These are phyloP conservation scores for Hymenoscyphus albidus DNA, from an alignment of 2,329 filamentous ascomycete species.

Conservation along the genomic window DNA sequence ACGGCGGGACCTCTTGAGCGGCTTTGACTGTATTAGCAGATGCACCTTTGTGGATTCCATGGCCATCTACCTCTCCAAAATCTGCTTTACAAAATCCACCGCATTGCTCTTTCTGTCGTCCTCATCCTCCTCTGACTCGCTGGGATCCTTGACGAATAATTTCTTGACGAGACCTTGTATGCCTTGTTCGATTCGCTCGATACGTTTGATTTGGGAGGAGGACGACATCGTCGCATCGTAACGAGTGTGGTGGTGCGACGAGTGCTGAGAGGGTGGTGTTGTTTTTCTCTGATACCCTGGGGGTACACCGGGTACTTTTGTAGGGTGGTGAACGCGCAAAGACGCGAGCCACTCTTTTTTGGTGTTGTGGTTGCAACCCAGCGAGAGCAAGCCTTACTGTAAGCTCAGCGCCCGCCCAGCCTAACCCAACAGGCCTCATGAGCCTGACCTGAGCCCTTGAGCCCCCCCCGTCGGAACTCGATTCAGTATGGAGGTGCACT, in stretches of 20 bases:
- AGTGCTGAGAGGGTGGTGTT: background rate
- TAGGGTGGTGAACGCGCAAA: background rate
- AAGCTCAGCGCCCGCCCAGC: too few relatives aligned
- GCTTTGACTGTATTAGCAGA: slow-evolving; percentile 14
- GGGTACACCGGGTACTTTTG: too few relatives aligned
- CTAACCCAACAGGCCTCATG: too few relatives aligned
- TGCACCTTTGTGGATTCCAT: background rate
- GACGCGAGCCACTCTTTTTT: background rate
- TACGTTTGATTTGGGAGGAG: slow-evolving; percentile 38
- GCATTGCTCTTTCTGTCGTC: slow-evolving; percentile 66
- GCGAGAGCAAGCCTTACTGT: background rate
- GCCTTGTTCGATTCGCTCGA: slow-evolving; percentile 67
- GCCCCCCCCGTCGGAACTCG: background rate
- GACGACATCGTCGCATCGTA: slow-evolving; percentile 34
- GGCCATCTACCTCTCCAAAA: slow-evolving; percentile 39
- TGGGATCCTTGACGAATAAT: slow-evolving; percentile 62
- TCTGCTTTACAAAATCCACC: slow-evolving; percentile 45
- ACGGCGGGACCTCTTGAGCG: slow-evolving; percentile 30
- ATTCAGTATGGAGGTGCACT: too few relatives aligned
- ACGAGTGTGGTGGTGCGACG: slow-evolving; percentile 6
- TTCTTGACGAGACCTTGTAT: slow-evolving; percentile 75
- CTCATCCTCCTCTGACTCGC: slow-evolving; percentile 63
- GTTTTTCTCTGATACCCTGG: background rate
- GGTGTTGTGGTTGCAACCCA: background rate
- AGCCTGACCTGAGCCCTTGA: too few relatives aligned